Conservation (phyloP, 208 protist genomes). For the Trypanosoma boissoni region DNA sequence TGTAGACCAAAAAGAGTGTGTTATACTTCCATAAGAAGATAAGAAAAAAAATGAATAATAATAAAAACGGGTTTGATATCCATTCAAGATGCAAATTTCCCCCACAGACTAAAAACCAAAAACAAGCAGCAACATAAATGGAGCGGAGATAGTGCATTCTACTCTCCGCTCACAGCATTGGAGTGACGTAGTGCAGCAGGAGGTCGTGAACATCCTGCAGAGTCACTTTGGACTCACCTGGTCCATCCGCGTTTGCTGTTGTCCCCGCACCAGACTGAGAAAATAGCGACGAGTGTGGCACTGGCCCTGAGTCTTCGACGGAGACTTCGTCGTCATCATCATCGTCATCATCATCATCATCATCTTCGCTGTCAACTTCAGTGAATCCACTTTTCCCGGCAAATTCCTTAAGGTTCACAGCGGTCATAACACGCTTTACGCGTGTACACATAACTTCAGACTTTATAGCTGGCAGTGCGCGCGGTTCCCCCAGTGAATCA, state of each 20-base stretch:
- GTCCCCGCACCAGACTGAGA: not conserved
- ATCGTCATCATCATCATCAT: slow-evolving; percentile 28
- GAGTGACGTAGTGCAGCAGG: slow-evolving; percentile 39
- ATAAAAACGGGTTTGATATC: too few relatives aligned
- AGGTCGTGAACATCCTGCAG: slow-evolving; percentile 35
- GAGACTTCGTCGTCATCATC: slow-evolving; percentile 41
- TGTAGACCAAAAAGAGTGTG: too few relatives aligned
- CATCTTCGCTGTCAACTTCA: slow-evolving; percentile 24
- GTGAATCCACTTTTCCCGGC: slow-evolving; percentile 21
- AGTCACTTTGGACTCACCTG: slow-evolving; percentile 17
- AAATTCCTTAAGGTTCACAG: slow-evolving; percentile 57
- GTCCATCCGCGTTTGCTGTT: not conserved
- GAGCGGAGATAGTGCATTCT: too few relatives aligned
- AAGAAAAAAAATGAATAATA: too few relatives aligned
- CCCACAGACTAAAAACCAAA: too few relatives aligned
- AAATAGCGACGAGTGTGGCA: not conserved
- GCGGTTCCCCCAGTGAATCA: slow-evolving; percentile 44
- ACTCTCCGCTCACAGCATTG: slow-evolving; percentile 28
- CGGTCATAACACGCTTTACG: slow-evolving; percentile 56
- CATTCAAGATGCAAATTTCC: too few relatives aligned
- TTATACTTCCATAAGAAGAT: too few relatives aligned
- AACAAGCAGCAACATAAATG: too few relatives aligned
- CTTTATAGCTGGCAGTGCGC: slow-evolving; percentile 50
- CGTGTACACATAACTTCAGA: slow-evolving; percentile 61
- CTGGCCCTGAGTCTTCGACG: slow-evolving; percentile 2